phyloP scores from a whole-genome alignment of 257 asterid genomes.

The Solanum rostratum region DNA sequence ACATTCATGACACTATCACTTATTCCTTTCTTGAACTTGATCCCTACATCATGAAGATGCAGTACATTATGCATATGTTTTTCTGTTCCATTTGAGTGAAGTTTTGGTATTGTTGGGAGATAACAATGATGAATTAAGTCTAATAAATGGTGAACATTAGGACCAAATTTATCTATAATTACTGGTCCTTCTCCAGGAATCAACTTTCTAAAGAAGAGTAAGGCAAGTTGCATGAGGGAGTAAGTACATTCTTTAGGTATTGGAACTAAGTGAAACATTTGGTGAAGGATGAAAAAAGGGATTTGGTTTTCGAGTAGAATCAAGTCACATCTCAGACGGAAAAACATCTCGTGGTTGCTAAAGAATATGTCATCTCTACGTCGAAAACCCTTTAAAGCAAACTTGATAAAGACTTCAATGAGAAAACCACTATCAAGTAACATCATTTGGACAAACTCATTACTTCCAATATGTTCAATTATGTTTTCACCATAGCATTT shows the following conservation, averaged over 20 bases:
- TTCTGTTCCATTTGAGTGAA: background rate
- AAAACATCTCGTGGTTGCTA: background rate
- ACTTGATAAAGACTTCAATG: conserved; percentile 38
- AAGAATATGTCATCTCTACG: conserved; percentile 43
- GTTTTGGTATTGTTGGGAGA: conserved; percentile 19
- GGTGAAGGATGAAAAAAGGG: conserved; percentile 38
- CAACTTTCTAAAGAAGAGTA: conserved; percentile 27
- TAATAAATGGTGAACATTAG: conserved; percentile 28
- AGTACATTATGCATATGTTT: conserved; percentile 1
- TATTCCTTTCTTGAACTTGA: conserved; percentile 12
- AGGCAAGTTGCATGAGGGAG: conserved; percentile 30
- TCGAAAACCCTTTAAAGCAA: conserved; percentile 16
- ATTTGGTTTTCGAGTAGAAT: conserved; percentile 40
- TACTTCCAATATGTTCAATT: conserved; percentile 11
- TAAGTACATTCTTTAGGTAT: conserved; percentile 14
- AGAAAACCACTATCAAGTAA: conserved; percentile 42
- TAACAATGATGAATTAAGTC: conserved; percentile 40
- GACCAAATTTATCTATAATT: conserved; percentile 1
- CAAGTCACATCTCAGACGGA: conserved; percentile 26
- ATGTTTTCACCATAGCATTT: conserved; percentile 28
- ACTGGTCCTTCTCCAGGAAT: conserved; percentile 8
- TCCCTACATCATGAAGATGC: conserved; percentile 15
- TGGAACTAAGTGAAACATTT: conserved; percentile 27
- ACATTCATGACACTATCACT: conserved; percentile 16
- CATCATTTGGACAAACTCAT: conserved; percentile 30